These are phyloP conservation scores for Chytridiales sp. DNA, from an alignment of 371 early-diverging fungal species.

Conservation along the genomic window DNA sequence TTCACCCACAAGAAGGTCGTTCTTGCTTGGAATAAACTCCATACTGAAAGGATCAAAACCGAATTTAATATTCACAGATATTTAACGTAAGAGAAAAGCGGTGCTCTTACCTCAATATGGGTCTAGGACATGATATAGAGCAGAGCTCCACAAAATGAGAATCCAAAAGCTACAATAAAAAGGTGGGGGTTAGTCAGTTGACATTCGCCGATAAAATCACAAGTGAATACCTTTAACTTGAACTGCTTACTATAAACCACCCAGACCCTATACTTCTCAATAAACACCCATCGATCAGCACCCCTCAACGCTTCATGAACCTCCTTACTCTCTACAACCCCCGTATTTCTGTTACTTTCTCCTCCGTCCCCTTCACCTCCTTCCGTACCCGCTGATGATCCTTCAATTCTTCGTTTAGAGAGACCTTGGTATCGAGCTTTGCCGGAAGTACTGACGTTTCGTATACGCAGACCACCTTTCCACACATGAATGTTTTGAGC, in stretches of 20 bases:
- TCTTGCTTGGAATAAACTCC: conserved; percentile 29
- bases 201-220: background rate
- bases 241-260: conserved; percentile 22
- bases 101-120: conserved; percentile 42
- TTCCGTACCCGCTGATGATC: background rate
- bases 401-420: background rate
- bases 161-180: conserved; percentile 31
- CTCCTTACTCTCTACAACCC: too few relatives aligned
- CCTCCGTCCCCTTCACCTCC: conserved; percentile 1
- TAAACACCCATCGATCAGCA: conserved; percentile 4
- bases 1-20: conserved; percentile 38
- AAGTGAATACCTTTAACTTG: conserved; percentile 11
- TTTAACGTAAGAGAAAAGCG: too few relatives aligned
- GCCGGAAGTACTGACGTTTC: background rate
- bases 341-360: too few relatives aligned
- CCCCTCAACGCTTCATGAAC: too few relatives aligned
- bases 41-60: conserved; percentile 9
- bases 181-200: background rate
- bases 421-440: background rate
- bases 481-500: background rate
- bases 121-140: conserved; percentile 28
- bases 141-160: conserved; percentile 34
- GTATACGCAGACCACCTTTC: background rate
- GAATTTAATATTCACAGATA: too few relatives aligned
- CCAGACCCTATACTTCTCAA: conserved; percentile 22